Conservation (phyloP, 805 yeast genomes). For the Danielia oregonensis region DNA sequence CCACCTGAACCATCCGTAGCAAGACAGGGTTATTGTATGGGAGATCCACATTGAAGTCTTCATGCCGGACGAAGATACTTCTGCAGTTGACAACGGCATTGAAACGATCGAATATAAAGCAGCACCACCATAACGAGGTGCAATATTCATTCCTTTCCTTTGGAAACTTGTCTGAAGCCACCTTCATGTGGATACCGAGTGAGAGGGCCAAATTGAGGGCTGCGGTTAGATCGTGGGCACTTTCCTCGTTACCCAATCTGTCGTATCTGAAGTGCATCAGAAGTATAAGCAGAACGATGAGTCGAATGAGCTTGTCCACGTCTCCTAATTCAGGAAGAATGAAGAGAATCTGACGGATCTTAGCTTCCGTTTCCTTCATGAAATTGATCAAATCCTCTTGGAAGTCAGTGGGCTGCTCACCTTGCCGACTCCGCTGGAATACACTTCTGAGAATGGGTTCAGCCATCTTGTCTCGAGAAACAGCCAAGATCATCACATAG, state of each 20-base stretch:
- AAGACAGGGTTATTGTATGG: conserved; percentile 26
- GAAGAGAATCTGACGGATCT: conserved; percentile 29
- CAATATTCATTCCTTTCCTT: conserved; percentile 15
- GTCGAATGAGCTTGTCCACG: conserved; percentile 22
- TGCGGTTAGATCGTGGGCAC: conserved; percentile 27
- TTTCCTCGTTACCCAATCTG: conserved; percentile 26
- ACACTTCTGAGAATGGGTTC: conserved; percentile 22
- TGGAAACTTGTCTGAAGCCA: conserved; percentile 4
- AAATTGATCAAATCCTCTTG: conserved; percentile 11
- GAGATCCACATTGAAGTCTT: conserved; percentile 33
- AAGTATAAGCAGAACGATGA: conserved; percentile 22
- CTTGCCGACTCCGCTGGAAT: conserved; percentile 11
- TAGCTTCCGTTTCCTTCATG: conserved; percentile 24
- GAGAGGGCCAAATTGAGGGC: conserved; percentile 26
- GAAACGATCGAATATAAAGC: conserved; percentile 30
- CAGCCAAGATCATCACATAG: conserved; percentile 26
- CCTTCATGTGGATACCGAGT: conserved; percentile 26
- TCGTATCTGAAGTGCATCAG: conserved; percentile 24
- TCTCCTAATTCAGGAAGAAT: conserved; percentile 31
- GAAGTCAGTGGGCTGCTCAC: conserved; percentile 5
- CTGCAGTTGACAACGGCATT: conserved; percentile 38
- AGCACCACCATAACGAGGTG: conserved; percentile 32
- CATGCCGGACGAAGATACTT: conserved; percentile 32
- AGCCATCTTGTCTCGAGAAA: conserved; percentile 25
- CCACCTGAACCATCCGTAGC: conserved; percentile 26